Evolutionary conservation across 176 grass and related monocot species (phyloP).

Genomic region (Paspalum vaginatum): DNA sequence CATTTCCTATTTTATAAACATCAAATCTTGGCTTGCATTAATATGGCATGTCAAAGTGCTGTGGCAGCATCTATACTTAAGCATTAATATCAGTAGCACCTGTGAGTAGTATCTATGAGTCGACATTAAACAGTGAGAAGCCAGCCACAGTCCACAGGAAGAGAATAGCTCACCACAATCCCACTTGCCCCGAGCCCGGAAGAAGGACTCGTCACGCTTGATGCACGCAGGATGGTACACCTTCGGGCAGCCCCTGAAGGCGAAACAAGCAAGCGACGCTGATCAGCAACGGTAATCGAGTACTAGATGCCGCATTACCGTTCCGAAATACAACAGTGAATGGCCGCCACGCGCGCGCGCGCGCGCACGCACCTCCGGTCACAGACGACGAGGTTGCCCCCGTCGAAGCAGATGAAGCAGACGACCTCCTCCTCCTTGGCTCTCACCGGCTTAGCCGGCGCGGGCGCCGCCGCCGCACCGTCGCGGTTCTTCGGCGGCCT

Average conservation of each 20-base stretch:
- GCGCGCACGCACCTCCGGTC: conserved; percentile 64
- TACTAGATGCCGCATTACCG: background rate
- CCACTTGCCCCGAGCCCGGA: conserved; percentile 71
- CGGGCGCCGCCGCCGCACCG: background rate
- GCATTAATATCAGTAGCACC: background rate
- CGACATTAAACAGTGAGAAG: conserved; percentile 1
- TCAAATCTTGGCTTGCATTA: background rate
- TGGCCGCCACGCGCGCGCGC: background rate
- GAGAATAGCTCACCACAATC: conserved; percentile 77
- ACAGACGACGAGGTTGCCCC: conserved; percentile 90
- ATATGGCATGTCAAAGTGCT: background rate
- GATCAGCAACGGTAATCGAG: conserved; percentile 26
- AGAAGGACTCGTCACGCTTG: conserved; percentile 88
- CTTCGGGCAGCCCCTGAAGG: conserved; percentile 83
- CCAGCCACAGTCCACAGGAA: background rate
- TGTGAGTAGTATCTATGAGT: background rate
- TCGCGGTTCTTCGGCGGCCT: conserved; percentile 81
- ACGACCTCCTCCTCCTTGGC: conserved; percentile 85
- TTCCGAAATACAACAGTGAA: background rate
- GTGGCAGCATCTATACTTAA: conserved; percentile 12
- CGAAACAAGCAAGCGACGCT: background rate
- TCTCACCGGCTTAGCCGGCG: conserved; percentile 36
- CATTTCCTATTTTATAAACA: background rate
- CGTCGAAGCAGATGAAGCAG: conserved; percentile 98
- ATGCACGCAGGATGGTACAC: conserved; percentile 95